These are phyloP conservation scores for Heterotrichella gracilis DNA, from an alignment of 352 stramenopile genomes.

Conservation along the genomic window DNA sequence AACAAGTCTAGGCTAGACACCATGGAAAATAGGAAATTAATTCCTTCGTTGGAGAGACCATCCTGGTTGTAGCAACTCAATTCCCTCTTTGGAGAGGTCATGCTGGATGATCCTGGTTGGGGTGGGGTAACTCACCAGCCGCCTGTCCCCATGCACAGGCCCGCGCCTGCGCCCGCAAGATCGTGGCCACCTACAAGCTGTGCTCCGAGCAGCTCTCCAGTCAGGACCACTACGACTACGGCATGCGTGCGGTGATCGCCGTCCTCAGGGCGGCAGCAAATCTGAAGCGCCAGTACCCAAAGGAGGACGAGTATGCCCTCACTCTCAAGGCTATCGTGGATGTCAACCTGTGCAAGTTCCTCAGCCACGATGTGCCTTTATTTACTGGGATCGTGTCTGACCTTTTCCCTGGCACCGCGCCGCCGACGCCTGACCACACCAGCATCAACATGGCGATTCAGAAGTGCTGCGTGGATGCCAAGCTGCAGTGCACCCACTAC, in stretches of 20 bases:
- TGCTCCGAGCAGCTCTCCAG: conserved; percentile 65
- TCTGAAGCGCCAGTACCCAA: conserved; percentile 32
- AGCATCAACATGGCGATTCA: conserved; percentile 50
- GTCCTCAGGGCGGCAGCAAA: conserved; percentile 57
- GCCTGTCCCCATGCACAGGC: too few species aligned
- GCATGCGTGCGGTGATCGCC: conserved; percentile 67
- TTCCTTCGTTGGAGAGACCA: too few species aligned
- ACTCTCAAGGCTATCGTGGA: conserved; percentile 61
- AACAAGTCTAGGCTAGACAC: too few species aligned
- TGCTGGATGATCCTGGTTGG: too few species aligned
- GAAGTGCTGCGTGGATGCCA: conserved; percentile 33
- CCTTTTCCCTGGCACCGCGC: conserved; percentile 53
- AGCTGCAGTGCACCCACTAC: conserved; percentile 43
- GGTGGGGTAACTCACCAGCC: too few species aligned
- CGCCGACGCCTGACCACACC: conserved; percentile 45
- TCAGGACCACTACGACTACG: conserved; percentile 70
- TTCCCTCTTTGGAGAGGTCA: too few species aligned
- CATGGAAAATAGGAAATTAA: too few species aligned
- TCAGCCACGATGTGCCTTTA: conserved; percentile 59
- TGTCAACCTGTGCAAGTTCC: conserved; percentile 70
- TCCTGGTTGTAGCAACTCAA: too few species aligned
- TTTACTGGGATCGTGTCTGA: conserved; percentile 74
- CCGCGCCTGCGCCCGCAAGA: conserved; percentile 50
- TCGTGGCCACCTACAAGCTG: conserved; percentile 71
- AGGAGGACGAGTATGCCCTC: conserved; percentile 50